Evolutionary conservation across 2,329 filamentous ascomycete species (phyloP).

Genomic region (Aspergillus terreus): DNA sequence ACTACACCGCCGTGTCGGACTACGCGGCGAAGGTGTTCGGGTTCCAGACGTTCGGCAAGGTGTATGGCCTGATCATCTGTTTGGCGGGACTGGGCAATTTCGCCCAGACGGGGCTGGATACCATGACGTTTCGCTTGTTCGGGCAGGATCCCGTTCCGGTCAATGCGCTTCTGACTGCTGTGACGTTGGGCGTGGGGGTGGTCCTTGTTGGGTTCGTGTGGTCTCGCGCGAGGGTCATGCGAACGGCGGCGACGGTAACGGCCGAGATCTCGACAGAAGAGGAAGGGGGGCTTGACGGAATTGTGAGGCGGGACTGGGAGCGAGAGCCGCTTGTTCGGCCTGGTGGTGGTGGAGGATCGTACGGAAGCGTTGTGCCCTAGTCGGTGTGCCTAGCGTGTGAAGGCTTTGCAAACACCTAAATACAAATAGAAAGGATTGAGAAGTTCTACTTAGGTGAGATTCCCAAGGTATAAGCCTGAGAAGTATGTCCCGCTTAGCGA

Average conservation of each 20-base stretch:
- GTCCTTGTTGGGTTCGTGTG: slow-evolving; percentile 65
- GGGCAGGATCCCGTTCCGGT: slow-evolving; percentile 70
- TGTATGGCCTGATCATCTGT: slow-evolving; percentile 90
- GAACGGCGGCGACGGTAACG: neutral
- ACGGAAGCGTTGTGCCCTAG: neutral
- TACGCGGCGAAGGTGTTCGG: slow-evolving; percentile 90
- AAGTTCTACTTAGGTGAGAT: no score
- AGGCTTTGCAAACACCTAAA: no score
- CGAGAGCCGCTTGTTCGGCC: slow-evolving; percentile 11
- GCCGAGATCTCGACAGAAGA: neutral
- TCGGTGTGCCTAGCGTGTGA: no score
- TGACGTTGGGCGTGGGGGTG: slow-evolving; percentile 62
- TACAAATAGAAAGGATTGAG: no score
- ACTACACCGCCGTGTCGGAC: slow-evolving; percentile 85
- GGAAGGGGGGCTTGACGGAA: neutral
- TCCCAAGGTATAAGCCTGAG: no score
- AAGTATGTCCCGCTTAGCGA: no score
- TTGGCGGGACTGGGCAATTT: slow-evolving; percentile 81
- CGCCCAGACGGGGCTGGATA: slow-evolving; percentile 73
- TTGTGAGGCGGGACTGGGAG: slow-evolving; percentile 16
- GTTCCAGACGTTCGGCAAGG: slow-evolving; percentile 85
- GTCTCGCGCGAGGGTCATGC: slow-evolving; percentile 7
- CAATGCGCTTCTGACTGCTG: slow-evolving; percentile 63
- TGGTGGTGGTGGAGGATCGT: neutral
- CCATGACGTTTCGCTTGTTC: slow-evolving; percentile 71